A percentile compares a stretch with the other conserved stretches of the same genome.
Conservation (phyloP, 1,284 basidiomycete genomes). For the Fomitopsis betulina region DNA sequence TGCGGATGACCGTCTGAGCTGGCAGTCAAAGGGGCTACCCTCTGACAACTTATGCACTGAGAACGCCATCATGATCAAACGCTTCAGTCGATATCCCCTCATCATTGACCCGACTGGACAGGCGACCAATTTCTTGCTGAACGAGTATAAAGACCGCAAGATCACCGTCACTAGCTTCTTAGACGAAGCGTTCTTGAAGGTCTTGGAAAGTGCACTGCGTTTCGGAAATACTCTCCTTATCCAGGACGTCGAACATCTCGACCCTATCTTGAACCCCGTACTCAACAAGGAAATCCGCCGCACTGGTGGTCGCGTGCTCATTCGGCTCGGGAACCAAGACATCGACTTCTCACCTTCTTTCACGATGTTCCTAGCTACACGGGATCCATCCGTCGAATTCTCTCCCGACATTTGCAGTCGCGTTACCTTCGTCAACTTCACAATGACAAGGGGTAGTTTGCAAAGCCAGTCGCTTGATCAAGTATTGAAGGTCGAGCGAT, state of each 20-base stretch:
- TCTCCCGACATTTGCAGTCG: slow-evolving; percentile 98
- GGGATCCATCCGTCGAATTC: slow-evolving; percentile 97
- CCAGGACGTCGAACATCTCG: slow-evolving; percentile 96
- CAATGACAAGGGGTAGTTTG: slow-evolving; percentile 97
- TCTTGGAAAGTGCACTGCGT: slow-evolving; percentile 96
- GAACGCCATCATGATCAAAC: slow-evolving; percentile 98
- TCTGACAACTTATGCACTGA: slow-evolving; percentile 95
- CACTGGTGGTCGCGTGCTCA: slow-evolving; percentile 95
- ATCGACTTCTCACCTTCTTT: slow-evolving; percentile 99
- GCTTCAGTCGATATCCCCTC: slow-evolving; percentile 96
- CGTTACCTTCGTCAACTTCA: slow-evolving; percentile 99
- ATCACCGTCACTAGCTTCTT: slow-evolving; percentile 98
- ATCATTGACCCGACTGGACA: slow-evolving; percentile 99
- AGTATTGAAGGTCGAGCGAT: slow-evolving; percentile 94
- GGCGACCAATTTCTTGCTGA: slow-evolving; percentile 90
- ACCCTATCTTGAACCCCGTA: slow-evolving; percentile 97
- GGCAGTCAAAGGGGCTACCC: slow-evolving; percentile 94
- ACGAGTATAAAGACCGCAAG: slow-evolving; percentile 95
- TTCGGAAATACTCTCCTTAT: slow-evolving; percentile 98
- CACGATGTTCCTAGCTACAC: slow-evolving; percentile 97
- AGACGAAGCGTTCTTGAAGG: slow-evolving; percentile 98
- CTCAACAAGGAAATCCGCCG: slow-evolving; percentile 95
- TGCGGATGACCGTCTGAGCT: slow-evolving; percentile 92
- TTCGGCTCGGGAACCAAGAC: slow-evolving; percentile 97
- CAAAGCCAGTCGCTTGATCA: slow-evolving; percentile 98